Evolutionary conservation across 768 basidiomycete genomes (phyloP).

Genomic region (Austroboletus eburneus): DNA sequence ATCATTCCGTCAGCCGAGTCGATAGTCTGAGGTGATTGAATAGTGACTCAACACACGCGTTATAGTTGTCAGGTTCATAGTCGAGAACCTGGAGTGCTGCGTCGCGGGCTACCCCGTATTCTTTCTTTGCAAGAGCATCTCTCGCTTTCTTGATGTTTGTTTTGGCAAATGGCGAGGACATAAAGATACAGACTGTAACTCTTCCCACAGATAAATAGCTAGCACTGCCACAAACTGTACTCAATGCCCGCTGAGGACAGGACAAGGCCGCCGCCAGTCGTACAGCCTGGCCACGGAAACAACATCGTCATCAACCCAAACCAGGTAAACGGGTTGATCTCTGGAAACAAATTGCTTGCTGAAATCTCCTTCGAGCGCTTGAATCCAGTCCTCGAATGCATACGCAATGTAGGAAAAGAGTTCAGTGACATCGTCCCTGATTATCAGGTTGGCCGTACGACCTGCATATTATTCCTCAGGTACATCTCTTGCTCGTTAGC

Average conservation of each 20-base stretch:
- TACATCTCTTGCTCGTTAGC: slow-evolving; percentile 21
- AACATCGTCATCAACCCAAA: slow-evolving; percentile 60
- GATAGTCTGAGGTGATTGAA: neutral
- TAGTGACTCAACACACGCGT: slow-evolving; percentile 57
- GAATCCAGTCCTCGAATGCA: slow-evolving; percentile 84
- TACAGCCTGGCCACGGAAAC: slow-evolving; percentile 61
- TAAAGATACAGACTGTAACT: slow-evolving; percentile 1
- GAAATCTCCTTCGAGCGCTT: slow-evolving; percentile 52
- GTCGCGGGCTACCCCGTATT: slow-evolving; percentile 63
- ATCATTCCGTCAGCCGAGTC: slow-evolving; percentile 6
- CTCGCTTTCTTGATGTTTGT: slow-evolving; percentile 74
- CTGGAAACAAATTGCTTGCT: neutral
- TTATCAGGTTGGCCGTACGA: slow-evolving; percentile 93
- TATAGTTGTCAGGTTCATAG: slow-evolving; percentile 80
- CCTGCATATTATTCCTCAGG: slow-evolving; percentile 92
- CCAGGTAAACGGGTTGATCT: slow-evolving; percentile 39
- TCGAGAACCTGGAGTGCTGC: slow-evolving; percentile 64
- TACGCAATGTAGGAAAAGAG: slow-evolving; percentile 88
- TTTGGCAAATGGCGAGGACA: slow-evolving; percentile 50
- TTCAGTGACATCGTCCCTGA: slow-evolving; percentile 92
- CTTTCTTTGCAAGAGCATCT: slow-evolving; percentile 71
- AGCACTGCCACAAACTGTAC: slow-evolving; percentile 11
- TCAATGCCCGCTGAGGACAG: slow-evolving; percentile 9
- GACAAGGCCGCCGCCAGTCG: slow-evolving; percentile 45
- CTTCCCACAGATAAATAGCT: too few relatives aligned